Base-by-base conservation (phyloP, 2,329 filamentous ascomycete genomes). In the Colletotrichum somersetense region DNA sequence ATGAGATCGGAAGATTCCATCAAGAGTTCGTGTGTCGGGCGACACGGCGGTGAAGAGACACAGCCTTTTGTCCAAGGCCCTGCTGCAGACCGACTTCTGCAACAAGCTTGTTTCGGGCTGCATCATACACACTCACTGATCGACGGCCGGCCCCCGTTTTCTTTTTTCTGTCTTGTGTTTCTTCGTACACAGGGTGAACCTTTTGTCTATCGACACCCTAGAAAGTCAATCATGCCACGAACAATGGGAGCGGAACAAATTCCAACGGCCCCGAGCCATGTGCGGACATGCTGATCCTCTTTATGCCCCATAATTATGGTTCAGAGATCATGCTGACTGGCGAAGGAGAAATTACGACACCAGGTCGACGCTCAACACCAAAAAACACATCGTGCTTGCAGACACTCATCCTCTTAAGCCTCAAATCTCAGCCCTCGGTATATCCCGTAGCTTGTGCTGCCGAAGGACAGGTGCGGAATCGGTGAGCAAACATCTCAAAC, bases 41-140 rank as follows among this genome's bases (percentile, higher is more conserved):
- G 35, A 5, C 11, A 33, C 38, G 55, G 55, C 55, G 55, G 55
- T 58, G 55, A 58, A 58, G 55, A 58, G n/a, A 42, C 11, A 8
- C 55, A 26, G 44, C 20, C 35, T 35, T 57, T 8, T 16, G 57
- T 26, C 57, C 7, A 8, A 42, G 40, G 4, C 1, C 11, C 12
- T 33, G 5, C 20, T 46, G 26, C 57, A 35, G 57, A 61, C 40
- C 40, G 40, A 46, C 40, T 23, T 16, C 40, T 61, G 57, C 57
- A 46, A 3, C 33, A 20, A 16, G 16, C 26, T n/a, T 46, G 23
- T 61, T 61, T 6, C 11, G 57, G 40, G 5, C 40, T 26, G 6
- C 56, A 40, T 42, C 14, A 42, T 20, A 33, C 35, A 12, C 33
- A 58, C n/a, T 26, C 35, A 14, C n/a, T 8, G n/a, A 58, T 26